phyloP scores from a whole-genome alignment of 306 rosid genomes.

The Rubus parviflorus region DNA sequence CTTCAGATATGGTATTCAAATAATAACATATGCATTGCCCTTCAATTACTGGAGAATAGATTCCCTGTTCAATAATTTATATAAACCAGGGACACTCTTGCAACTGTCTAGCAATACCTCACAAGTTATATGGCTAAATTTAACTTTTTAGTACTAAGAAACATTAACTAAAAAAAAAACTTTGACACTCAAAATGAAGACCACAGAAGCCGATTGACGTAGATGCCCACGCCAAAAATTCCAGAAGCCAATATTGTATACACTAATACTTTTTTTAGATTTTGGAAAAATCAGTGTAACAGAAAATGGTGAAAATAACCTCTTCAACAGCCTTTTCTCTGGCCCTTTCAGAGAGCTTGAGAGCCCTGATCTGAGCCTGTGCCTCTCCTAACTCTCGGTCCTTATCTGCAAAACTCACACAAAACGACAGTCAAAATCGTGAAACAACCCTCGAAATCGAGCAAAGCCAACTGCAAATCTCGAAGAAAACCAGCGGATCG shows the following conservation, averaged over 20 bases:
- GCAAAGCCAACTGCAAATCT: conserved; percentile 43
- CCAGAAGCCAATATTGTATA: background rate
- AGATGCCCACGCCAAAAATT: too few species aligned
- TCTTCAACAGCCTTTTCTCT: conserved; percentile 98
- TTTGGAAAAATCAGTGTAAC: background rate
- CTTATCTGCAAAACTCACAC: conserved; percentile 63
- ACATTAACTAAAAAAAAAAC: background rate
- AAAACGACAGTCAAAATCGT: conserved; percentile 17
- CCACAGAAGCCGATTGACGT: background rate
- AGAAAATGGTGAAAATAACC: conserved; percentile 48
- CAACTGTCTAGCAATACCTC: background rate
- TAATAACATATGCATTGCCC: too few species aligned
- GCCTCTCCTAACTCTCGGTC: conserved; percentile 92
- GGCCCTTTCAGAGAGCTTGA: conserved; percentile 80
- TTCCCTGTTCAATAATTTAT: background rate
- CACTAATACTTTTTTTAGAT: background rate
- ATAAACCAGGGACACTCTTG: background rate
- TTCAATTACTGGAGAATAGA: background rate
- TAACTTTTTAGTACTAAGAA: background rate
- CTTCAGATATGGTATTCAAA: background rate
- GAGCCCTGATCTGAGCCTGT: conserved; percentile 95
- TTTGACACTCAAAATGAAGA: background rate
- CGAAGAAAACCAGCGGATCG: conserved; percentile 54
- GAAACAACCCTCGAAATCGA: background rate
- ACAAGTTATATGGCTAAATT: background rate